Conservation (phyloP, 768 basidiomycete species). For the Amanita brunnescens region DNA sequence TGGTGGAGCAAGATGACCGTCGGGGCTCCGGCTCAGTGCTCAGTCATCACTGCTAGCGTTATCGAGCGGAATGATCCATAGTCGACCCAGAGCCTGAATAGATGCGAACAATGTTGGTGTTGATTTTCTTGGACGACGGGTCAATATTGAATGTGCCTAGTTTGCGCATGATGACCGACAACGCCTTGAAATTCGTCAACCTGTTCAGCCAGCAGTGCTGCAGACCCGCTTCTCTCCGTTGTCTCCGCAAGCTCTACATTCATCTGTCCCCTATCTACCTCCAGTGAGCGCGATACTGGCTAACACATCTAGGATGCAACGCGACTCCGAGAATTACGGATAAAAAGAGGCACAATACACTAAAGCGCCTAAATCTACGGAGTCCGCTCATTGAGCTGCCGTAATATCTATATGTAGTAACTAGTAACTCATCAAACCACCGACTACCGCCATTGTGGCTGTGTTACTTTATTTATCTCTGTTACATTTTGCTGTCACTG, state of each 20-base stretch:
- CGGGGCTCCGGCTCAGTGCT: conserved; percentile 28
- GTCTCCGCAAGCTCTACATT: no score
- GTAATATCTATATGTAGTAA: no score
- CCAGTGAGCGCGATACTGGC: no score
- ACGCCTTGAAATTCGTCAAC: conserved; percentile 13
- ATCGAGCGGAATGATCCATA: conserved; percentile 14
- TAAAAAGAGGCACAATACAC: neutral
- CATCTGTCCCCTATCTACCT: no score
- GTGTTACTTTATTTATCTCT: neutral
- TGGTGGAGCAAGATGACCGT: conserved; percentile 60
- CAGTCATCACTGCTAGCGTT: conserved; percentile 5
- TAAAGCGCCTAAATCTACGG: no score
- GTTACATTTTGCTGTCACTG: neutral
- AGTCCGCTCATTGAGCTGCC: no score
- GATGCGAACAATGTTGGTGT: conserved; percentile 52
- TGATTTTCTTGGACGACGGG: conserved; percentile 38
- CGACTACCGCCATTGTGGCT: neutral
- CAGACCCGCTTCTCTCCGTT: no score
- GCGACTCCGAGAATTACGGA: neutral
- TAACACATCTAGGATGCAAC: no score
- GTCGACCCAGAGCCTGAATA: conserved; percentile 43
- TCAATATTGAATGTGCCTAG: neutral
- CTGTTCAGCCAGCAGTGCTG: neutral
- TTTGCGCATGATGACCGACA: neutral
- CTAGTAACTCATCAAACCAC: no score